Conservation (phyloP, 371 early-diverging fungal genomes). For the Umbelopsis sp. region DNA sequence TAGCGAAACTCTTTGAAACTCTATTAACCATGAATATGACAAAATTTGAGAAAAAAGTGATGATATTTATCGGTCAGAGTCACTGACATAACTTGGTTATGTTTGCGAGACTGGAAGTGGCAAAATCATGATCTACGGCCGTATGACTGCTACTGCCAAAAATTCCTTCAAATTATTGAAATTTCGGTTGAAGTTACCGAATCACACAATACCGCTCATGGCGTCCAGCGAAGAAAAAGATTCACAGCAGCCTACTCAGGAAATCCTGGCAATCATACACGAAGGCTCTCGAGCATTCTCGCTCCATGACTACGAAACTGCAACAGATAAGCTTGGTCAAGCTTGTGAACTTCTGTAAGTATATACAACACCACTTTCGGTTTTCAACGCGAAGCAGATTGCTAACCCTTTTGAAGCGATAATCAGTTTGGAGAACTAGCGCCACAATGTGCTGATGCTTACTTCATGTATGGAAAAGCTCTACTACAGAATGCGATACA, state of each 20-base stretch:
- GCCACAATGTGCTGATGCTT: slow-evolving; percentile 75
- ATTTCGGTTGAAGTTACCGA: too few species aligned
- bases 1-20: too few species aligned
- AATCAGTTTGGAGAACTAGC: slow-evolving; percentile 70
- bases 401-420: slow-evolving; percentile 51
- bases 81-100: too few species aligned
- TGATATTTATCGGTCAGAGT: too few species aligned
- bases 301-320: slow-evolving; percentile 53
- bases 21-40: too few species aligned
- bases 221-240: background rate
- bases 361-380: too few species aligned
- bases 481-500: slow-evolving; percentile 77
- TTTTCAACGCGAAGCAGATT: background rate
- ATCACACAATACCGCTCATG: background rate
- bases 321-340: slow-evolving; percentile 66
- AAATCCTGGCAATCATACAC: slow-evolving; percentile 19
- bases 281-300: slow-evolving; percentile 30
- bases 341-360: slow-evolving; percentile 72
- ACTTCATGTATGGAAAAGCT: slow-evolving; percentile 81
- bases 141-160: too few species aligned
- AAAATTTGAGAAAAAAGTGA: too few species aligned
- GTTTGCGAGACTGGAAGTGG: too few species aligned
- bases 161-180: too few species aligned
- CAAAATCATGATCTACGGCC: too few species aligned
- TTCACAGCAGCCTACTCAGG: background rate